Base-by-base conservation (phyloP, 2,329 filamentous ascomycete species). In the Curvularia sp. region DNA sequence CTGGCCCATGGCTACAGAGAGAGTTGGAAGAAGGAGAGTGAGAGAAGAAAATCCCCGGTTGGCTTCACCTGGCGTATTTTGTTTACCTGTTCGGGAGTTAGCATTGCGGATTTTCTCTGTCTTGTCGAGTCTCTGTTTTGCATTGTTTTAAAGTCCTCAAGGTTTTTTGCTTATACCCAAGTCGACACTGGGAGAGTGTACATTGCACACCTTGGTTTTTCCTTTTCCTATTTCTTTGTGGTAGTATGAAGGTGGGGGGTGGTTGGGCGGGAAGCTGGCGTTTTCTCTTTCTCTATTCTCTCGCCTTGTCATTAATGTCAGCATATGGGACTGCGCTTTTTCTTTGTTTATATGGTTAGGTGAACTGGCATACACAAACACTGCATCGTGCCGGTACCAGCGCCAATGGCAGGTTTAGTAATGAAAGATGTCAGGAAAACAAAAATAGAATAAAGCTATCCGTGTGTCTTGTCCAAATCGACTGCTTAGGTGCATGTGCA, bases 121-220 rank as follows among this genome's bases (percentile, higher is more conserved):
- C n/a, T 15, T 15, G n/a, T 38, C 35, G 2, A 38, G 33, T 20
- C 13, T 47, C 42, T 55, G n/a, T 41, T 57, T 41, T 50, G 30
- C 20, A 13, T 28, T 41, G 13, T n/a, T 30, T 31, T 49, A 22
- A 24, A 24, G 7, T 9, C 22, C 24, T 47, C 9, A 10, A 46
- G 22, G 8, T 30, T n/a, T 43, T 57, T 65, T 65, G 63, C 59
- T 67, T 67, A 69, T 68, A 69, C 66, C 66, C 64, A 57, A 56
- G 24, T 57, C 63, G 55, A 31, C 64, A 66, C 66, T 65, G 61
- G 63, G 61, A 66, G 52, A 68, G 64, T 68, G 66, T 66, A 68
- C 54, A 64, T 56, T 60, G 59, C 64, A 57, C 55, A 61, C 53
- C 31, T 51, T 50, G 55, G 30, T 31, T 49, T 38, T 22, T n/a